These are phyloP conservation scores for Cucurbita argyrosperma DNA, from an alignment of 306 rosid genomes.

Conservation along the genomic window DNA sequence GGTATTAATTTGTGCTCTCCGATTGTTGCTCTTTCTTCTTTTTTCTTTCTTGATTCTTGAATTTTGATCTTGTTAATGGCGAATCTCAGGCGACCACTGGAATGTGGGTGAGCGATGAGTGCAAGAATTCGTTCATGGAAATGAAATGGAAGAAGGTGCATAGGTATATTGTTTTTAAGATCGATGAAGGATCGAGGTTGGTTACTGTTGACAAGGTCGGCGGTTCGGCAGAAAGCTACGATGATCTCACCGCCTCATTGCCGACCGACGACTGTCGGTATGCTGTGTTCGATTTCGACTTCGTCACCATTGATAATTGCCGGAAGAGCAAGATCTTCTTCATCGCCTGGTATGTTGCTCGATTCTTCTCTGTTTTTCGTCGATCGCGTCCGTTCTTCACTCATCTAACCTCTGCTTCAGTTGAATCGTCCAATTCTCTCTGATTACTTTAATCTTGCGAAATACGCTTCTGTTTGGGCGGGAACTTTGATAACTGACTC, in stretches of 20 bases:
- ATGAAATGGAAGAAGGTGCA: constrained; percentile 99
- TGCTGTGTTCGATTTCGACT: constrained; percentile 94
- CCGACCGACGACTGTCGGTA: constrained; percentile 86
- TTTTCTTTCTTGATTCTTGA: not conserved
- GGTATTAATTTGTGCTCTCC: constrained; percentile 21
- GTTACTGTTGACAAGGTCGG: constrained; percentile 92
- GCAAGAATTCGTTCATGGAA: constrained; percentile 93
- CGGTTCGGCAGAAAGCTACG: constrained; percentile 74
- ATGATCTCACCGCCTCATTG: constrained; percentile 72
- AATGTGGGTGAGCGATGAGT: constrained; percentile 98
- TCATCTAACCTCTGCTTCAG: not conserved
- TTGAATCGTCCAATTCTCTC: not conserved
- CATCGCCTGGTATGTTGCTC: constrained; percentile 59
- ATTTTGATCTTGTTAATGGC: not conserved
- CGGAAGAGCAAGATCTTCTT: constrained; percentile 99
- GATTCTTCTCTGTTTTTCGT: not conserved
- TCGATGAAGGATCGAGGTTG: constrained; percentile 72
- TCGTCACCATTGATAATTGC: constrained; percentile 95
- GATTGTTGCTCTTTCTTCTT: not conserved
- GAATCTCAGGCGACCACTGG: constrained; percentile 77
- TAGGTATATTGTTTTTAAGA: constrained; percentile 86
- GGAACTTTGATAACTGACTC: not conserved
- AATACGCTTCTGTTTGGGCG: not conserved
- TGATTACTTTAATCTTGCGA: not conserved
- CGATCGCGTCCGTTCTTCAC: not conserved